phyloP scores from a whole-genome alignment of 768 basidiomycete genomes.

The Trametes elegans region DNA sequence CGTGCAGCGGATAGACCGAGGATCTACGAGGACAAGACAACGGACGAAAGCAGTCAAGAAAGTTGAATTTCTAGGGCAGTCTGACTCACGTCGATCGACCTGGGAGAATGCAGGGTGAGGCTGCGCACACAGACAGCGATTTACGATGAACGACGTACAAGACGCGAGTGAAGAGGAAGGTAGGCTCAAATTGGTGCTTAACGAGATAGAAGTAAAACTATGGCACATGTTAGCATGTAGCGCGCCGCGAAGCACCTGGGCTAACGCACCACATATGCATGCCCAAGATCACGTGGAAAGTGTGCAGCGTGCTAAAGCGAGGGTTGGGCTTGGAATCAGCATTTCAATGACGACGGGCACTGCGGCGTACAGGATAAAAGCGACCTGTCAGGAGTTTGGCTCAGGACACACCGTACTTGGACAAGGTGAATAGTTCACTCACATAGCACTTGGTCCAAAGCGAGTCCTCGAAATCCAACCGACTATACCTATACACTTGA shows the following conservation, averaged over 20 bases:
- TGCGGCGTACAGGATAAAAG: not conserved
- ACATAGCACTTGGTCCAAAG: not conserved
- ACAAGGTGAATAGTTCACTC: not conserved
- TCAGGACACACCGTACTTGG: not conserved
- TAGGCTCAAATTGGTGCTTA: not conserved
- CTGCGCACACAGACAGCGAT: not conserved
- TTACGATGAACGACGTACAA: not conserved
- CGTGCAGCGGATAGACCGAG: too few relatives aligned
- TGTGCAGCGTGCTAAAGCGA: not conserved
- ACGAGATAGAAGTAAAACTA: not conserved
- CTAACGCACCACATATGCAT: not conserved
- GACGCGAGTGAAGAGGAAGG: not conserved
- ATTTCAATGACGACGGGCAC: not conserved
- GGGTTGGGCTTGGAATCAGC: not conserved
- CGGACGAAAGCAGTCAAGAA: too few relatives aligned
- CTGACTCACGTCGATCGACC: not conserved
- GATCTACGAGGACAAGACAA: too few relatives aligned
- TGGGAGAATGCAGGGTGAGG: not conserved
- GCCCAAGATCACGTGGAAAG: not conserved
- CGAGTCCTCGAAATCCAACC: not conserved
- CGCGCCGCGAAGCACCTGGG: not conserved
- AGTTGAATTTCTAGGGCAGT: too few relatives aligned
- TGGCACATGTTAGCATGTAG: not conserved
- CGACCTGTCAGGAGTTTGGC: not conserved
- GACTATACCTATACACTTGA: not conserved